Evolutionary conservation across 192 early-diverging fungal species (phyloP).

Genomic region (Umbelopsis sp.): DNA sequence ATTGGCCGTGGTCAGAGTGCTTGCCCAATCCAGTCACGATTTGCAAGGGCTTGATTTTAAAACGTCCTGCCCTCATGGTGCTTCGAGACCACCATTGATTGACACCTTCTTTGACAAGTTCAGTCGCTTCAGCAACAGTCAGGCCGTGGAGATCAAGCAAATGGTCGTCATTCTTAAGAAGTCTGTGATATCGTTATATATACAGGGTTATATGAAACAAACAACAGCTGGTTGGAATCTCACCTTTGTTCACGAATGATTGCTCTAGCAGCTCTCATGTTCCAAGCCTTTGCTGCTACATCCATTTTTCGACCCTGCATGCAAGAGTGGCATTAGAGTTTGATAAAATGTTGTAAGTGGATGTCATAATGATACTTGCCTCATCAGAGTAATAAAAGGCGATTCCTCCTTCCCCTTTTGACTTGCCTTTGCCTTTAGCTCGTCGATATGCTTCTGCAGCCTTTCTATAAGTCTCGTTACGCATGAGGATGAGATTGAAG

Average conservation of each 20-base stretch:
- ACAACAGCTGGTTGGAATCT: background rate
- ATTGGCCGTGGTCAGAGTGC: conserved; percentile 60
- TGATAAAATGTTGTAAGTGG: background rate
- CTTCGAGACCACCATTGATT: conserved; percentile 59
- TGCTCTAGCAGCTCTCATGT: conserved; percentile 58
- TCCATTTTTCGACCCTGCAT: conserved; percentile 40
- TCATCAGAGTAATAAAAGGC: conserved; percentile 57
- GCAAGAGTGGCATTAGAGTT: background rate
- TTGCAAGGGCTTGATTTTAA: conserved; percentile 49
- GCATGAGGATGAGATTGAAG: conserved; percentile 34
- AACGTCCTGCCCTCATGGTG: conserved; percentile 38
- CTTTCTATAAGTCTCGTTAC: conserved; percentile 55
- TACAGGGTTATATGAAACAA: background rate
- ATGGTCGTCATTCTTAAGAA: conserved; percentile 50
- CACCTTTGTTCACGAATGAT: conserved; percentile 39
- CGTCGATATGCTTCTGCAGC: conserved; percentile 44
- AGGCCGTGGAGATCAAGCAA: conserved; percentile 74
- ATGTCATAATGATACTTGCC: conserved; percentile 34
- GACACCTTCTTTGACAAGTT: conserved; percentile 59
- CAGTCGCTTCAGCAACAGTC: conserved; percentile 61
- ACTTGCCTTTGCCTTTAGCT: conserved; percentile 38
- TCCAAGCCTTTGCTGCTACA: conserved; percentile 51
- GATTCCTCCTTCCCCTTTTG: conserved; percentile 48
- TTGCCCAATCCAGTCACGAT: conserved; percentile 71
- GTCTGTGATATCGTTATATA: conserved; percentile 22